A percentile compares a stretch with the other conserved stretches of the same genome.
phyloP scores from a whole-genome alignment of 169 alveolate genomes.

The Plasmodium vinckei region DNA sequence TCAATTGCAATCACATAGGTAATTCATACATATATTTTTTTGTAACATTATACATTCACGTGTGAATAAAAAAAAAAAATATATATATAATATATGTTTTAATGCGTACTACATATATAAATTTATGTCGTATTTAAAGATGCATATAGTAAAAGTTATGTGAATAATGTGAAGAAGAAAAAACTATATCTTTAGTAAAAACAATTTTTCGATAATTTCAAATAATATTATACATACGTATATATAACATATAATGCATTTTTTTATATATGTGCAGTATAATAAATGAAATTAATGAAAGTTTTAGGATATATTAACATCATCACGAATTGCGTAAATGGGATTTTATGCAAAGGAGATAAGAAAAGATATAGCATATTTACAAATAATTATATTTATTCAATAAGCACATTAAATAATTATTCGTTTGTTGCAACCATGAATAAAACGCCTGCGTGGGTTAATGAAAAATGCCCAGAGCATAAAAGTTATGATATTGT shows the following conservation, averaged over 20 bases:
- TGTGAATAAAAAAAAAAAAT: too few relatives aligned
- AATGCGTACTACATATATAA: too few relatives aligned
- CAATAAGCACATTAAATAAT: constrained; percentile 24
- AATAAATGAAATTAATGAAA: constrained; percentile 71
- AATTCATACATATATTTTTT: too few relatives aligned
- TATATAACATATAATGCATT: neutral
- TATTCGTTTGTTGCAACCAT: constrained; percentile 46
- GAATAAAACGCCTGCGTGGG: constrained; percentile 75
- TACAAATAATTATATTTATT: constrained; percentile 43
- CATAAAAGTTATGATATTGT: constrained; percentile 58
- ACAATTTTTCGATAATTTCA: neutral
- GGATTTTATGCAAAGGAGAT: constrained; percentile 43
- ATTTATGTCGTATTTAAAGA: neutral
- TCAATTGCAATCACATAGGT: too few relatives aligned
- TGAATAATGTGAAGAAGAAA: neutral
- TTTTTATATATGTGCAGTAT: constrained; percentile 16
- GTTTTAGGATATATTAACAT: constrained; percentile 65
- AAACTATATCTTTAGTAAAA: neutral
- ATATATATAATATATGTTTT: too few relatives aligned
- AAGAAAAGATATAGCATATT: constrained; percentile 45
- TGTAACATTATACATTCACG: too few relatives aligned
- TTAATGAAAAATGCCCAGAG: constrained; percentile 65
- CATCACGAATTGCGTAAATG: constrained; percentile 61
- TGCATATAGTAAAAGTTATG: neutral
- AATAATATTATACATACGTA: constrained; percentile 6